Conservation (phyloP, 1,284 basidiomycete species). For the Mycosarcoma mackinlayi region DNA sequence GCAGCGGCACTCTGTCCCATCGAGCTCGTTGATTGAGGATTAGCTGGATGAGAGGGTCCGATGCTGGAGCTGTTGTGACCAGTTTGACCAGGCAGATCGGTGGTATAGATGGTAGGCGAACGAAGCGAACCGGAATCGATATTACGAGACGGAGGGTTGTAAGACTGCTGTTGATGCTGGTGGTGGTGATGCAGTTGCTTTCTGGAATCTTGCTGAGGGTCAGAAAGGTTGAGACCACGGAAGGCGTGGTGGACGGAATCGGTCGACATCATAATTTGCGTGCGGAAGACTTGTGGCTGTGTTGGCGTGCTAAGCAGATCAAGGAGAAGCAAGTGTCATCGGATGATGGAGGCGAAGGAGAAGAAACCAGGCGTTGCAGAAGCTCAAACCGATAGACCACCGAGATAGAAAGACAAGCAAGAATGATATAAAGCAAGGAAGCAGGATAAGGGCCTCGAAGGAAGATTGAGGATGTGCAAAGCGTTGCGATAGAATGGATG, state of each 20-base stretch:
- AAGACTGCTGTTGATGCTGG: slow-evolving; percentile 17
- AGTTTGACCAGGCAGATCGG: slow-evolving; percentile 34
- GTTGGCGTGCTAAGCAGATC: background rate
- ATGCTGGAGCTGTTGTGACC: slow-evolving; percentile 13
- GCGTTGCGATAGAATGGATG: background rate
- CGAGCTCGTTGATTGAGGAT: slow-evolving; percentile 19
- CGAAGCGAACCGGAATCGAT: slow-evolving; percentile 26
- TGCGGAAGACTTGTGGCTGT: background rate
- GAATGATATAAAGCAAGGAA: no score
- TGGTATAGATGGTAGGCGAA: slow-evolving; percentile 30
- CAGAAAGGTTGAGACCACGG: slow-evolving; percentile 33
- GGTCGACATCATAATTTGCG: slow-evolving; percentile 36
- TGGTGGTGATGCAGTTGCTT: slow-evolving; percentile 24
- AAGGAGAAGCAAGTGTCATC: background rate
- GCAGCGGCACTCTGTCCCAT: slow-evolving; percentile 54
- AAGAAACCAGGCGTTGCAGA: no score
- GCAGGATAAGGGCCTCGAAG: no score
- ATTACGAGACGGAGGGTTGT: slow-evolving; percentile 26
- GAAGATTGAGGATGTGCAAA: background rate
- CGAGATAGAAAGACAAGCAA: no score
- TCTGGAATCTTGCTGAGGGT: slow-evolving; percentile 32
- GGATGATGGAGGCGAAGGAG: no score
- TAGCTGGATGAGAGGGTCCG: slow-evolving; percentile 8
- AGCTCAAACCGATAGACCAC: no score
- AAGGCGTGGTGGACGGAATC: slow-evolving; percentile 46